These are phyloP conservation scores for Salmacisia buchloeana DNA, from an alignment of 1,284 basidiomycete genomes.

Conservation along the genomic window DNA sequence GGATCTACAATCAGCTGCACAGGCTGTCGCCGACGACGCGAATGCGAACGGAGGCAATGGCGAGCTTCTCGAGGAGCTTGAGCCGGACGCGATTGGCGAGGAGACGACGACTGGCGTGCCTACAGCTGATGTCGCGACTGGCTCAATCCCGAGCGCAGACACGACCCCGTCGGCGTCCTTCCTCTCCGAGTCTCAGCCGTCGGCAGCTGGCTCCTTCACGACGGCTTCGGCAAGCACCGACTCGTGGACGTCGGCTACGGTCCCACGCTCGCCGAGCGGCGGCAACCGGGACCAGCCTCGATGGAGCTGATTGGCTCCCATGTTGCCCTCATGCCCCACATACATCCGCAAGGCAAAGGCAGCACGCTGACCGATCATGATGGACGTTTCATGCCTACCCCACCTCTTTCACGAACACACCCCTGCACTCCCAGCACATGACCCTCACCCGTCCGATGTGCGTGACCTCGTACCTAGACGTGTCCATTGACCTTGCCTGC, in stretches of 20 bases:
- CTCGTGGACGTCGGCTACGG: not conserved
- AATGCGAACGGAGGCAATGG: not conserved
- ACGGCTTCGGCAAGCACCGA: not conserved
- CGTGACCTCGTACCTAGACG: not conserved
- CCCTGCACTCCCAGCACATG: not conserved
- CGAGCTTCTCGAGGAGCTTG: constrained; percentile 6
- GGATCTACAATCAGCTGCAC: too few species aligned
- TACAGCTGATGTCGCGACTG: not conserved
- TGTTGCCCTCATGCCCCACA: too few species aligned
- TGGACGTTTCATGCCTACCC: not conserved
- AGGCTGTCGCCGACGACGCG: not conserved
- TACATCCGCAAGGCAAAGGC: too few species aligned
- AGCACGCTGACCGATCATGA: too few species aligned
- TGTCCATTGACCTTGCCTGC: not conserved
- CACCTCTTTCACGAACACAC: not conserved
- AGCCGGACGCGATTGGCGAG: constrained; percentile 5
- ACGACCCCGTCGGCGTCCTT: too few species aligned
- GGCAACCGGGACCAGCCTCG: not conserved
- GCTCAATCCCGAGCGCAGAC: not conserved
- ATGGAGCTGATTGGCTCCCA: not conserved
- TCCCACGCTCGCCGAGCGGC: not conserved
- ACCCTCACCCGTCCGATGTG: not conserved
- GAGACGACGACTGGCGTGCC: not conserved
- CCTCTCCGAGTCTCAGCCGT: not conserved
- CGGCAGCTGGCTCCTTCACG: not conserved